Evolutionary conservation across 2,329 filamentous ascomycete species (phyloP).

Genomic region (Phaeophleospora eucalypticola): DNA sequence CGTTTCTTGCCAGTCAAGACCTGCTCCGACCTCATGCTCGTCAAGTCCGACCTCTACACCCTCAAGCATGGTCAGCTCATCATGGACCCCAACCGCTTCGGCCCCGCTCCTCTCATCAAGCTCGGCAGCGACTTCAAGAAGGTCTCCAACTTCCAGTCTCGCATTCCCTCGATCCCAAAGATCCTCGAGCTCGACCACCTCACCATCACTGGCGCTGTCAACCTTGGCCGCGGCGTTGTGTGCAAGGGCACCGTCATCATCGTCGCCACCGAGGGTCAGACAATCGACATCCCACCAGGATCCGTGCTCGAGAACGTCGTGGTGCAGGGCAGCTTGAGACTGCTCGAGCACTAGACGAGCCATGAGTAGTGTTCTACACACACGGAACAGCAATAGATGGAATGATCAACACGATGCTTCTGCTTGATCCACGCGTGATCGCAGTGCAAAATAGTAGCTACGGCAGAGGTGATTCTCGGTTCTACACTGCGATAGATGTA

Average conservation of each 20-base stretch:
- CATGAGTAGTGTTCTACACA: neutral
- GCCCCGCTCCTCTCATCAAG: conserved; percentile 96
- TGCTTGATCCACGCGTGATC: neutral
- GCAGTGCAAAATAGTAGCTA: neutral
- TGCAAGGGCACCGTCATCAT: conserved; percentile 99
- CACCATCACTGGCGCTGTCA: conserved; percentile 95
- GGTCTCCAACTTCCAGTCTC: conserved; percentile 92
- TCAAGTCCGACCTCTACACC: conserved; percentile 99
- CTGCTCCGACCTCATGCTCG: conserved; percentile 97
- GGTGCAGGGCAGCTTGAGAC: conserved; percentile 88
- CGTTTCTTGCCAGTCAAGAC: conserved; percentile 99
- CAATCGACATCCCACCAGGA: conserved; percentile 94
- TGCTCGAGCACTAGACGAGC: conserved; percentile 58
- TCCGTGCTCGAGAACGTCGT: conserved; percentile 98
- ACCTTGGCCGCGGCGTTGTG: conserved; percentile 90
- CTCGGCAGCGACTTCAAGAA: conserved; percentile 99
- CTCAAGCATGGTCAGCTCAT: conserved; percentile 97
- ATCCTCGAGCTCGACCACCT: conserved; percentile 90
- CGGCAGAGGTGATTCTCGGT: neutral
- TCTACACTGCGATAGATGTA: neutral
- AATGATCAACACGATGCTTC: too few species aligned
- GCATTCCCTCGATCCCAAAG: conserved; percentile 82
- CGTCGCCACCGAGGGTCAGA: conserved; percentile 94
- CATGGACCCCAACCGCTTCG: conserved; percentile 94
- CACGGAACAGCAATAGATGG: neutral